These are phyloP conservation scores for Lichtheimia ramosa DNA, from an alignment of 371 early-diverging fungal genomes.

Conservation along the genomic window DNA sequence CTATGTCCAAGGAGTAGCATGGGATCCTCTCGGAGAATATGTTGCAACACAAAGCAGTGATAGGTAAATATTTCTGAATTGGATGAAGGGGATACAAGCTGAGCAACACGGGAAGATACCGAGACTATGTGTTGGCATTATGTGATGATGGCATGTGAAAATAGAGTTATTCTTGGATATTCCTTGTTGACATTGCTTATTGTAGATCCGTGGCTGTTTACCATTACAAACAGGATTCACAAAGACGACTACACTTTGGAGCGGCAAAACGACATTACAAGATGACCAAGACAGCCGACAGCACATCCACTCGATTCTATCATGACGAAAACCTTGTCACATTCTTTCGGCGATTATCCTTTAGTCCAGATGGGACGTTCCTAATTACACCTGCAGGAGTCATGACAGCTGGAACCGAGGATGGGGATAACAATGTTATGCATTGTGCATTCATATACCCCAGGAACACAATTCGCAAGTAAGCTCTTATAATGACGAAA, in stretches of 20 bases:
- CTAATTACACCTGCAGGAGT: slow-evolving; percentile 86
- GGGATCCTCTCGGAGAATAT: slow-evolving; percentile 92
- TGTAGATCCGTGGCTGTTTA: slow-evolving; percentile 55
- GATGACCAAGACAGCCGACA: slow-evolving; percentile 16
- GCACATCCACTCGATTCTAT: slow-evolving; percentile 56
- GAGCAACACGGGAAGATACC: too few species aligned
- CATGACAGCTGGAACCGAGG: slow-evolving; percentile 1
- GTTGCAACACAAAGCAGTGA: slow-evolving; percentile 93
- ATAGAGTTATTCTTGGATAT: neutral
- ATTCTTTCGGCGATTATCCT: slow-evolving; percentile 88
- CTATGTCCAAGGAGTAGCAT: slow-evolving; percentile 95
- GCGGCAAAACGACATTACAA: slow-evolving; percentile 17
- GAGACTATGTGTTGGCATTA: too few species aligned
- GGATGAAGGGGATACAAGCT: neutral
- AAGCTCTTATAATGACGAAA: slow-evolving; percentile 8
- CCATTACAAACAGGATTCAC: slow-evolving; percentile 17
- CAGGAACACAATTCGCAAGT: slow-evolving; percentile 30
- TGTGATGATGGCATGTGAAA: too few species aligned
- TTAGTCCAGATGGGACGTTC: slow-evolving; percentile 90
- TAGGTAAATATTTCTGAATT: slow-evolving; percentile 54
- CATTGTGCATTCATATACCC: slow-evolving; percentile 45
- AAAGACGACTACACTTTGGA: slow-evolving; percentile 25
- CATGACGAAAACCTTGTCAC: slow-evolving; percentile 89
- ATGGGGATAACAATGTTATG: slow-evolving; percentile 25
- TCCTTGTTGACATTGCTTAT: slow-evolving; percentile 1